These are phyloP conservation scores for Cupressus sempervirens DNA, from an alignment of 75 land plant species.

Conservation along the genomic window DNA sequence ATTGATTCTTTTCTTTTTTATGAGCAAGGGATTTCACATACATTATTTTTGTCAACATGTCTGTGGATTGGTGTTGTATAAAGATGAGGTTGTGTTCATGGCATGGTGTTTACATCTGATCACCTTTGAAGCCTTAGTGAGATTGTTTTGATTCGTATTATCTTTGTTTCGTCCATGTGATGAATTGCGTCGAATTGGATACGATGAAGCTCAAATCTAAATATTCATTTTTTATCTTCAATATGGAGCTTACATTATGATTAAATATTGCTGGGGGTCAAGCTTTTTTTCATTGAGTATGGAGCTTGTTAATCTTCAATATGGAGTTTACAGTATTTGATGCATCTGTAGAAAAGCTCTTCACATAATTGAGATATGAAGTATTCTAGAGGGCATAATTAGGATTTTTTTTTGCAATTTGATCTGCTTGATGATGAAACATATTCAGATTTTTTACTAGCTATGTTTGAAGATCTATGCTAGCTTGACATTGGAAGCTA, in stretches of 20 bases:
- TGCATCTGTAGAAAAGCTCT: background rate
- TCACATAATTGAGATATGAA: no score
- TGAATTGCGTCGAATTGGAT: background rate
- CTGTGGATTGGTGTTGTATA: background rate
- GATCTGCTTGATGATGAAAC: background rate
- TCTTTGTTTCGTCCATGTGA: background rate
- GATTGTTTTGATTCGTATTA: background rate
- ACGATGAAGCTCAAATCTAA: background rate
- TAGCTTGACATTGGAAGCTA: no score
- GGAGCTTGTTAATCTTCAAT: no score
- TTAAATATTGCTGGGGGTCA: no score
- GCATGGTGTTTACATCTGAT: background rate
- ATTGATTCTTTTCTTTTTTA: no score
- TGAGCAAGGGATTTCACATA: background rate
- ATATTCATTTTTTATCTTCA: background rate
- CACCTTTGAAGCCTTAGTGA: background rate
- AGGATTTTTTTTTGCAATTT: background rate
- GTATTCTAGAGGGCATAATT: background rate
- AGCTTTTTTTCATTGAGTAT: background rate
- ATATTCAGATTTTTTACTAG: background rate
- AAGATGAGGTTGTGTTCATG: background rate
- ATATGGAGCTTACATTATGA: background rate
- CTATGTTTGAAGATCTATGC: no score
- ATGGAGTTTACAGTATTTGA: background rate
- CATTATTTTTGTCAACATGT: background rate